Evolutionary conservation across 768 basidiomycete genomes (phyloP).

Genomic region (Lentinula raphanica): DNA sequence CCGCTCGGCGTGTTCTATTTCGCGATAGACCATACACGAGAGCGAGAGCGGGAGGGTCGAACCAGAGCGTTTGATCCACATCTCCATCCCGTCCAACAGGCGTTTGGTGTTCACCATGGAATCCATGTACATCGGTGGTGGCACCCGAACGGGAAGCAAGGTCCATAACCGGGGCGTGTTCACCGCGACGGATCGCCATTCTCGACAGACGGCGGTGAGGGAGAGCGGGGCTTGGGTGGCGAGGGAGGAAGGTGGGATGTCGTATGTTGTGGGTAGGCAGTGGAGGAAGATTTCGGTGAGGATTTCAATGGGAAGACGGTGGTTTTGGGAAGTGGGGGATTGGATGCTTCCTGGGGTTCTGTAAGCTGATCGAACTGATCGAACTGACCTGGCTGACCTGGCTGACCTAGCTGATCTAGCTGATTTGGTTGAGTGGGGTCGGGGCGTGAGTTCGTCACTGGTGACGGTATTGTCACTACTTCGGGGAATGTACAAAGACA

Average conservation of each 20-base stretch:
- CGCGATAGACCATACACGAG: not conserved
- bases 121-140: not conserved
- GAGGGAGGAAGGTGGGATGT: not conserved
- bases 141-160: not conserved
- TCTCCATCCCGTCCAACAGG: not conserved
- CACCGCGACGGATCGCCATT: not conserved
- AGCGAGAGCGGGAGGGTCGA: not conserved
- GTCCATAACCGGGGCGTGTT: not conserved
- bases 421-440: not conserved
- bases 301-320: not conserved
- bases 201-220: not conserved
- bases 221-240: not conserved
- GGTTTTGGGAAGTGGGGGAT: not conserved
- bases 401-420: not conserved
- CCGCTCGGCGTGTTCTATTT: not conserved
- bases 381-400: not conserved
- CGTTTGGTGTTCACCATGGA: not conserved
- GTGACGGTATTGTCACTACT: not conserved
- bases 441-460: not conserved
- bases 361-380: not conserved
- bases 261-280: not conserved
- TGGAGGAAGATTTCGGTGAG: not conserved
- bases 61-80: not conserved
- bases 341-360: not conserved
- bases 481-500: not conserved